Evolutionary conservation across 768 basidiomycete species (phyloP), one percentile per base, ranked within the genome.

Genomic region (Phaffia australis): DNA sequence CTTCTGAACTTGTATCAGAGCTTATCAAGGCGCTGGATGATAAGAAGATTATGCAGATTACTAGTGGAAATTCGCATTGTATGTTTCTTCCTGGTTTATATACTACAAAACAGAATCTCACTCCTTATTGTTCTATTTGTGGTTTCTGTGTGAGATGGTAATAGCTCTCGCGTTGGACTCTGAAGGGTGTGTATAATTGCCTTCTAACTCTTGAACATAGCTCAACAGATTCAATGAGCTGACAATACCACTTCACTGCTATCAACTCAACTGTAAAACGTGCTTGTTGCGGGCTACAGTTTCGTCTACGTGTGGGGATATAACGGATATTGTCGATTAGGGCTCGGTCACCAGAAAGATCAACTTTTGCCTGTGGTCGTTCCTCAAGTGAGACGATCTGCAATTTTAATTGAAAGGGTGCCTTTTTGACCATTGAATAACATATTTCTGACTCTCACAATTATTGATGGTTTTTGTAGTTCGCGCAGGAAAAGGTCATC

Each of bases 61-160:
- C 87, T 0, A 89, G 85, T 46, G 94, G 92, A 0, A 85, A 86
- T 59, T 89, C 95, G 72, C 94, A 98, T 74, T 84, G 62, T 63
- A 3, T 27, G 61, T 61, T 32, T 29, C 42, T 11, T 1, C 52
- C 4, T 54, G 4, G 4, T 27, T 16, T 16, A n/a, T n/a, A 5
- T 5, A 54, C 4, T 4, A 4, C 18, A n/a, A 27, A 8, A 27
- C 18, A 8, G 8, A n/a, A n/a, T 27, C 52, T 54, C 18, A n/a
- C 5, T 54, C 4, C 18, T n/a, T 4, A n/a, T 27, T 4, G 8
- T 54, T 16, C 16, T n/a, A 8, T 8, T 54, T n/a, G 4, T 54
- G 4, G 52, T 27, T 54, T 16, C 18, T 27, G 4, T 27, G 52
- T 8, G 21, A 54, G 27, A 49, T 19, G 48, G 2, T 49, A 7